Conservation (phyloP, 306 rosid genomes). For the Ceratonia siliqua region DNA sequence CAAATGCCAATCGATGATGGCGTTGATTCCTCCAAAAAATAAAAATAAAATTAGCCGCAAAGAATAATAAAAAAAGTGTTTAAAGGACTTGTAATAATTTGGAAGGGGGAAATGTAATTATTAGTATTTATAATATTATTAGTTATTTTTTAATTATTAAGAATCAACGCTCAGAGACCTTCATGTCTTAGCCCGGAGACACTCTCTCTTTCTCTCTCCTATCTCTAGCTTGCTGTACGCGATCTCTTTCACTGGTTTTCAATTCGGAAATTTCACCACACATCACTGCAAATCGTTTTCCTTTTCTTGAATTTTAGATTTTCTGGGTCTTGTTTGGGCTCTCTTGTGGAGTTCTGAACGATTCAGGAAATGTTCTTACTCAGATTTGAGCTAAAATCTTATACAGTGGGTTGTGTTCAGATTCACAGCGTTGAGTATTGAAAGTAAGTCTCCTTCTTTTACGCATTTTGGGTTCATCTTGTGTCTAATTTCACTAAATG, state of each 20-base stretch:
- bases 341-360: slow-evolving; percentile 34
- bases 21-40: background rate
- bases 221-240: slow-evolving; percentile 36
- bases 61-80: background rate
- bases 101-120: slow-evolving; percentile 21
- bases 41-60: background rate
- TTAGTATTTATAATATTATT: slow-evolving; percentile 22
- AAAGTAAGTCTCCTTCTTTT: slow-evolving; percentile 47
- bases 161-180: slow-evolving; percentile 45
- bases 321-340: slow-evolving; percentile 38
- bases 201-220: background rate
- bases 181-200: slow-evolving; percentile 37
- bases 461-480: slow-evolving; percentile 32
- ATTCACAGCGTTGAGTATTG: slow-evolving; percentile 47
- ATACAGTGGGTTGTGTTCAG: slow-evolving; percentile 52
- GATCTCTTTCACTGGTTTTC: slow-evolving; percentile 61
- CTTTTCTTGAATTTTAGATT: slow-evolving; percentile 46
- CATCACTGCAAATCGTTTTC: slow-evolving; percentile 47
- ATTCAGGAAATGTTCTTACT: slow-evolving; percentile 39
- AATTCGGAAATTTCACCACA: slow-evolving; percentile 47
- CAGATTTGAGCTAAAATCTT: slow-evolving; percentile 57
- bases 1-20: slow-evolving; percentile 16
- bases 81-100: background rate
- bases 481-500: slow-evolving; percentile 39
- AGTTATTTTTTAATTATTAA: slow-evolving; percentile 26